A percentile compares a stretch with the other conserved stretches of the same genome.
phyloP scores from a whole-genome alignment of 192 early-diverging fungal species.

The Linnemannia elongata region DNA sequence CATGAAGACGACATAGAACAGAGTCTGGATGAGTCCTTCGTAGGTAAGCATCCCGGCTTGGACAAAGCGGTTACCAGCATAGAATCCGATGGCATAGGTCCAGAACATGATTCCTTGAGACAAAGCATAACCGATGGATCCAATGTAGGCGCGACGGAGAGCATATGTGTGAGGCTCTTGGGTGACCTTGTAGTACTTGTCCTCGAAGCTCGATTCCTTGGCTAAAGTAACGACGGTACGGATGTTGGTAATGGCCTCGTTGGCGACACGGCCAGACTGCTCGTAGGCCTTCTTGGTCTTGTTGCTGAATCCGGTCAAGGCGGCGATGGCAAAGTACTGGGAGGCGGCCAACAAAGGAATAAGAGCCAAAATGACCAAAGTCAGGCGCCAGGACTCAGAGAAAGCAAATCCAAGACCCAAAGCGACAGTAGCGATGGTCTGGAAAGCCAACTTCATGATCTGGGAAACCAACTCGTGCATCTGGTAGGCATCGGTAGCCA shows the following conservation, averaged over 20 bases:
- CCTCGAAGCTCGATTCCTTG: slow-evolving; percentile 58
- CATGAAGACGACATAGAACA: slow-evolving; percentile 76
- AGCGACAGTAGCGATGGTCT: slow-evolving; percentile 47
- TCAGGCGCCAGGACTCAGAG: slow-evolving; percentile 68
- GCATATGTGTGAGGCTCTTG: slow-evolving; percentile 60
- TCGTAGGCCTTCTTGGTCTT: slow-evolving; percentile 77
- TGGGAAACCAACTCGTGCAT: slow-evolving; percentile 72
- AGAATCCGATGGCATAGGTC: slow-evolving; percentile 71
- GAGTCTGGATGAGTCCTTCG: slow-evolving; percentile 40
- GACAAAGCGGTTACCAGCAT: slow-evolving; percentile 66
- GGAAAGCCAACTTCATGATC: slow-evolving; percentile 66
- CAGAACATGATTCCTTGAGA: slow-evolving; percentile 69
- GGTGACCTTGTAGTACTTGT: slow-evolving; percentile 59
- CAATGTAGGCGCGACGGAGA: slow-evolving; percentile 55
- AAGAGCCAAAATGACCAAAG: slow-evolving; percentile 73
- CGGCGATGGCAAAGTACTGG: slow-evolving; percentile 73
- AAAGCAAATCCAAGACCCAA: slow-evolving; percentile 63
- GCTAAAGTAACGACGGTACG: slow-evolving; percentile 86
- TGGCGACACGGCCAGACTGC: slow-evolving; percentile 75
- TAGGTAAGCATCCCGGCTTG: slow-evolving; percentile 19
- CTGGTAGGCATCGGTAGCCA: slow-evolving; percentile 83
- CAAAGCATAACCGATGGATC: slow-evolving; percentile 65
- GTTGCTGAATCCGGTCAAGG: slow-evolving; percentile 58
- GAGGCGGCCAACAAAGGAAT: slow-evolving; percentile 79
- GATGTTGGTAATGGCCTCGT: slow-evolving; percentile 88